Conservation (phyloP, 2,329 filamentous ascomycete genomes). For the Fusarium chaquense region DNA sequence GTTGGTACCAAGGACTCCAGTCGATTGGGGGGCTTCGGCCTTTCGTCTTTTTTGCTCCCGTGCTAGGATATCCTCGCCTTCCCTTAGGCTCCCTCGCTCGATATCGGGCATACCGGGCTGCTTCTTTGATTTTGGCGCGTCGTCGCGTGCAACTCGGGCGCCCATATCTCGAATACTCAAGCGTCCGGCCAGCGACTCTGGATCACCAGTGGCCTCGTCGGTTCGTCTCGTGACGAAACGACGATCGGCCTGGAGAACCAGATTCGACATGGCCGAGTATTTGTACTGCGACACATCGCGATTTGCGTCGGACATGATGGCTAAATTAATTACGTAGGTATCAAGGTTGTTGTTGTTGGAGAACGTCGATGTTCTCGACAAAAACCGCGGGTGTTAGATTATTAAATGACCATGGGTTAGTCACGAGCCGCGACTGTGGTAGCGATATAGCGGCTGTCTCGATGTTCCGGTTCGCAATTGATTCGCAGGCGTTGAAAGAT, state of each 20-base stretch:
- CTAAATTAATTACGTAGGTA: slow-evolving; percentile 44
- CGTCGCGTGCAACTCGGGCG: slow-evolving; percentile 80
- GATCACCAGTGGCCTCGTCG: slow-evolving; percentile 96
- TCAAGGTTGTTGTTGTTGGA: slow-evolving; percentile 45
- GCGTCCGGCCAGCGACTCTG: slow-evolving; percentile 94
- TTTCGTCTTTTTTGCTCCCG: slow-evolving; percentile 90
- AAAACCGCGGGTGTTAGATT: slow-evolving; percentile 51
- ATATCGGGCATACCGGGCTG: slow-evolving; percentile 74
- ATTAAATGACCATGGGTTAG: slow-evolving; percentile 53
- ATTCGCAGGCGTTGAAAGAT: slow-evolving; percentile 42
- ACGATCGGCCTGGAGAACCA: slow-evolving; percentile 99
- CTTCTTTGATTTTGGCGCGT: slow-evolving; percentile 85
- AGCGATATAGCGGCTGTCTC: slow-evolving; percentile 28
- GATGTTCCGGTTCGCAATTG: slow-evolving; percentile 41
- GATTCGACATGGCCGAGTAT: slow-evolving; percentile 99
- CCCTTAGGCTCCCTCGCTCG: slow-evolving; percentile 79
- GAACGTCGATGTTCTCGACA: slow-evolving; percentile 55
- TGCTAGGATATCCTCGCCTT: slow-evolving; percentile 85
- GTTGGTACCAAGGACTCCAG: slow-evolving; percentile 83
- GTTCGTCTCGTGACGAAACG: slow-evolving; percentile 92
- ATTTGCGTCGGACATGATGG: slow-evolving; percentile 78
- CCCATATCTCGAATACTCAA: slow-evolving; percentile 97
- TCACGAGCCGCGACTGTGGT: slow-evolving; percentile 33
- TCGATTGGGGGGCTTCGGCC: slow-evolving; percentile 74
- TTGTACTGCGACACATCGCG: slow-evolving; percentile 96